phyloP scores from a whole-genome alignment of 75 land plant species.

The Cryptomeria japonica region DNA sequence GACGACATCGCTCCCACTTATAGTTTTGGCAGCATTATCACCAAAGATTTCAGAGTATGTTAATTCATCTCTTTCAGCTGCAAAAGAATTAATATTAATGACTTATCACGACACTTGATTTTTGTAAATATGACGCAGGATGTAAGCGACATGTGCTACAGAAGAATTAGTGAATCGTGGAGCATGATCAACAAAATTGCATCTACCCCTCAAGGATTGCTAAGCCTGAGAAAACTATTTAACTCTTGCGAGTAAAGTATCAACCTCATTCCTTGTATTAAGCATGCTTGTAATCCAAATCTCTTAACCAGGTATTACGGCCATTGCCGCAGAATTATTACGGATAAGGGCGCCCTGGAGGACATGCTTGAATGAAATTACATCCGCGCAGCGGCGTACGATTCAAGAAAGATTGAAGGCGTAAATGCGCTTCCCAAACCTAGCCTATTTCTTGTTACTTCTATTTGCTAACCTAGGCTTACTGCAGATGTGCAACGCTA shows the following conservation, averaged over 20 bases:
- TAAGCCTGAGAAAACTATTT: constrained; percentile 35
- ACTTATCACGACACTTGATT: background rate
- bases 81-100: background rate
- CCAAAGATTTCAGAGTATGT: constrained; percentile 52
- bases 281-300: background rate
- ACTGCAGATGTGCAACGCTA: constrained; percentile 15
- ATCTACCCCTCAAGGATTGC: constrained; percentile 36
- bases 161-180: constrained; percentile 55
- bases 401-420: background rate
- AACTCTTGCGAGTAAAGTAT: constrained; percentile 50
- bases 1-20: constrained; percentile 44
- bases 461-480: background rate
- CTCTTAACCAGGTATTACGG: too few relatives aligned
- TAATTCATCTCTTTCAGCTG: background rate
- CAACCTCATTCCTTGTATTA: background rate
- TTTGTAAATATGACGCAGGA: constrained; percentile 16
- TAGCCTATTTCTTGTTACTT: too few relatives aligned
- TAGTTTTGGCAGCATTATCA: constrained; percentile 37
- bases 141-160: constrained; percentile 11
- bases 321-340: too few relatives aligned
- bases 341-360: background rate
- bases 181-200: constrained; percentile 34
- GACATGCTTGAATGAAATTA: background rate
- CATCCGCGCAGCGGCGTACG: constrained; percentile 14
- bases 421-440: background rate